A percentile compares a stretch with the other conserved stretches of the same genome.
These are phyloP conservation scores for Pseudofabraea citricarpa DNA, from an alignment of 2,329 filamentous ascomycete genomes.

Conservation along the genomic window DNA sequence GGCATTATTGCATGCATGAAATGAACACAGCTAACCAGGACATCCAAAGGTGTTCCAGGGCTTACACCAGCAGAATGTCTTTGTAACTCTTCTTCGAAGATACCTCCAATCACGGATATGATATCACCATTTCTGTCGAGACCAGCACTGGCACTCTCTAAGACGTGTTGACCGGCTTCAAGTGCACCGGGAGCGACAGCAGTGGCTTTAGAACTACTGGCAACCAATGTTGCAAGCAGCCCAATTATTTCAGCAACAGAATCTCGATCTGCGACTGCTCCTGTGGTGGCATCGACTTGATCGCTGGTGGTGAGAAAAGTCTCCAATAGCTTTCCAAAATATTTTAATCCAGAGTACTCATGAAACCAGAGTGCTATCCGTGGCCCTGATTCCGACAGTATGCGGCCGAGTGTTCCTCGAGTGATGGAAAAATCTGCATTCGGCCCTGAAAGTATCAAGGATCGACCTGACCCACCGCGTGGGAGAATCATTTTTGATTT, in stretches of 20 bases:
- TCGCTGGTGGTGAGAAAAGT: constrained; percentile 56
- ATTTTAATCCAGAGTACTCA: constrained; percentile 72
- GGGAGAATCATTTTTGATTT: constrained; percentile 9
- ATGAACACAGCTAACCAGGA: constrained; percentile 67
- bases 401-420: constrained; percentile 60
- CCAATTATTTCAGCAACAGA: constrained; percentile 69
- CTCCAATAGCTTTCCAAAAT: constrained; percentile 72
- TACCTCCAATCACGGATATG: constrained; percentile 74
- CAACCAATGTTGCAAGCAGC: constrained; percentile 67
- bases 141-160: constrained; percentile 54
- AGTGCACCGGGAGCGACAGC: constrained; percentile 34
- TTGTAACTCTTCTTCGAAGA: constrained; percentile 67
- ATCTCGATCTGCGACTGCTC: constrained; percentile 45
- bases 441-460: constrained; percentile 22
- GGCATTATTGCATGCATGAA: constrained; percentile 72
- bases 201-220: constrained; percentile 26
- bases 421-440: constrained; percentile 55
- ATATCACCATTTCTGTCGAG: constrained; percentile 63
- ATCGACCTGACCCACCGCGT: constrained; percentile 6
- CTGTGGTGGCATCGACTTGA: constrained; percentile 37
- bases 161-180: constrained; percentile 32
- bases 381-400: constrained; percentile 73
- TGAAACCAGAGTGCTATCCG: constrained; percentile 71
- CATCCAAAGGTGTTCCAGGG: constrained; percentile 47
- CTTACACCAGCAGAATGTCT: constrained; percentile 34